Percentiles rank a stretch among this genome's conserved stretches.
Conservation (phyloP, 129 eudicot genomes). For the Flaveria robusta region DNA sequence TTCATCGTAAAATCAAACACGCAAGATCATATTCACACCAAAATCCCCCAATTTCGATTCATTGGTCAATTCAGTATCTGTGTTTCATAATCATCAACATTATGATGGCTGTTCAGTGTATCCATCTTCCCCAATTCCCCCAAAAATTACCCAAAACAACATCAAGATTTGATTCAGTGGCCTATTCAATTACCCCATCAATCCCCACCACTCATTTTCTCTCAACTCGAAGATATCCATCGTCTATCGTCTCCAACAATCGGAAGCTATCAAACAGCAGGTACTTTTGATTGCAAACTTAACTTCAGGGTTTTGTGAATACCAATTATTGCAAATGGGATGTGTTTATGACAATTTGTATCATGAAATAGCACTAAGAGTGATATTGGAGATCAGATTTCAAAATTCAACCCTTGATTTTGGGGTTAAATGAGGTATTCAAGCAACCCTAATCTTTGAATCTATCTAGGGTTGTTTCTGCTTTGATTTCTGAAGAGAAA, state of each 20-base stretch:
- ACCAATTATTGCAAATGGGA: not conserved
- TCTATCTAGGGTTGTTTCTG: conserved; percentile 54
- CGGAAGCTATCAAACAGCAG: conserved; percentile 41
- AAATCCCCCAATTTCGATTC: not conserved
- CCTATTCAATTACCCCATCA: conserved; percentile 9
- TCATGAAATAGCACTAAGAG: not conserved
- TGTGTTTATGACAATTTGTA: not conserved
- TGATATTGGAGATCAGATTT: not conserved
- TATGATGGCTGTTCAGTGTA: conserved; percentile 54
- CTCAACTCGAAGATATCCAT: conserved; percentile 20
- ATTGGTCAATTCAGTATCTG: not conserved
- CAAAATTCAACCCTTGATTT: not conserved
- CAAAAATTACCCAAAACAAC: conserved; percentile 20
- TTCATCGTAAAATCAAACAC: not conserved
- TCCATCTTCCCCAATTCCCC: conserved; percentile 36
- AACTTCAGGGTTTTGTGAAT: not conserved
- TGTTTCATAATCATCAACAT: conserved; percentile 5
- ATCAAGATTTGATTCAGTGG: not conserved
- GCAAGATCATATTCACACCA: not conserved
- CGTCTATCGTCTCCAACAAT: conserved; percentile 21
- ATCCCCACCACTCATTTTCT: conserved; percentile 37
- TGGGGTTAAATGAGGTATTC: not conserved
- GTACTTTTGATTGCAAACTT: conserved; percentile 16
- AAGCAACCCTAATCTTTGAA: conserved; percentile 22
- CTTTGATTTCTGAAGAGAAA: conserved; percentile 60